Evolutionary conservation across 371 early-diverging fungal species (phyloP).

Genomic region (Lichtheimia hyalospora): DNA sequence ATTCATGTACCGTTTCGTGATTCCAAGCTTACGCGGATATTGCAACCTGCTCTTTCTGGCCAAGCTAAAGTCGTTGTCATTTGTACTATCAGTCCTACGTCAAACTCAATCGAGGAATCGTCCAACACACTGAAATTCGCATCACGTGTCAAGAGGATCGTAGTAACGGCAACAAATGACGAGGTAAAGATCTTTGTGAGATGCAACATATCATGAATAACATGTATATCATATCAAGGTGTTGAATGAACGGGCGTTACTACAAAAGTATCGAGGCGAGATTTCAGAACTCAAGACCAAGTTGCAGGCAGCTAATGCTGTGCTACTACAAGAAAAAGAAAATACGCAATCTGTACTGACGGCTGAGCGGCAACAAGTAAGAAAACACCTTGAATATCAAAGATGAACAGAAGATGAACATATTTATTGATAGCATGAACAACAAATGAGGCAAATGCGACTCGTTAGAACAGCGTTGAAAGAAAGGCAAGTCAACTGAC

Average conservation of each 20-base stretch:
- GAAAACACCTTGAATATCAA: background rate
- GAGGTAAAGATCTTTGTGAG: conserved; percentile 2
- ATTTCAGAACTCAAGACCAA: conserved; percentile 82
- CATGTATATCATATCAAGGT: conserved; percentile 24
- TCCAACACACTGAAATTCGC: conserved; percentile 89
- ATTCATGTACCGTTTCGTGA: conserved; percentile 87
- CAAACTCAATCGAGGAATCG: conserved; percentile 69
- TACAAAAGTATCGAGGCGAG: conserved; percentile 83
- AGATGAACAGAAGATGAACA: background rate
- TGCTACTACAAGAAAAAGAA: conserved; percentile 47
- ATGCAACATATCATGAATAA: background rate
- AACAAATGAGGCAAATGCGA: conserved; percentile 72
- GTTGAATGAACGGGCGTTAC: conserved; percentile 82
- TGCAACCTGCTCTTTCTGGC: conserved; percentile 82
- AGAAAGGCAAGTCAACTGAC: conserved; percentile 59
- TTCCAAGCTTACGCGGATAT: conserved; percentile 86
- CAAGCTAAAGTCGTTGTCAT: conserved; percentile 79
- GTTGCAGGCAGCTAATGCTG: conserved; percentile 56
- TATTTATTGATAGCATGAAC: conserved; percentile 58
- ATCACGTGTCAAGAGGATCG: conserved; percentile 71
- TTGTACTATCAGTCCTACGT: conserved; percentile 74
- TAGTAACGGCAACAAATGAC: conserved; percentile 15
- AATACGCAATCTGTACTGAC: conserved; percentile 25
- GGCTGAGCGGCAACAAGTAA: conserved; percentile 39
- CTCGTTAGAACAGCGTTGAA: conserved; percentile 75